Evolutionary conservation across 139 green algal species (phyloP).

Genomic region (Coelastrella sp.): DNA sequence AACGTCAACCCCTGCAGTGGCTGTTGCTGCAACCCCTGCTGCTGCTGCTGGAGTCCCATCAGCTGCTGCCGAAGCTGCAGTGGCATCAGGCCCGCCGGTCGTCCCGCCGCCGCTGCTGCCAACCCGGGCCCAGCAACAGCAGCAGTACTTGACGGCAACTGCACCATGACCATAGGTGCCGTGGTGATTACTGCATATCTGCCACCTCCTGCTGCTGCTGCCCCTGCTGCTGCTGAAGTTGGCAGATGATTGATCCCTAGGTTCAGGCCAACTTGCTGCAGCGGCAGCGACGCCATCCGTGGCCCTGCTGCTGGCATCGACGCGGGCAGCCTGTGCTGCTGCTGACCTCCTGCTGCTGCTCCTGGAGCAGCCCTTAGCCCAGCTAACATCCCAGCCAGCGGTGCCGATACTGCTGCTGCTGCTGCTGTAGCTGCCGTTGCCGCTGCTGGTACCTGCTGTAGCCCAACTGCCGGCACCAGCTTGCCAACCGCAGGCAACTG

Average conservation of each 20-base stretch:
- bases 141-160: background rate
- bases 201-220: background rate
- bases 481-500: background rate
- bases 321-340: background rate
- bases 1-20: background rate
- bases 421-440: background rate
- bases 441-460: background rate
- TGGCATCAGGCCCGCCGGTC: background rate
- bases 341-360: background rate
- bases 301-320: background rate
- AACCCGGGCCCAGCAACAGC: background rate
- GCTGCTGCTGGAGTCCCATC: background rate
- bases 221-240: background rate
- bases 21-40: constrained; percentile 2
- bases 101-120: background rate
- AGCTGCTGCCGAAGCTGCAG: background rate
- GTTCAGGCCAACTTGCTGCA: background rate
- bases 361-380: background rate
- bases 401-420: constrained; percentile 12
- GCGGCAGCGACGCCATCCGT: background rate
- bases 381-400: background rate
- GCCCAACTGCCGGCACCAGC: background rate
- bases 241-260: background rate
- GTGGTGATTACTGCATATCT: background rate
- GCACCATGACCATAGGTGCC: background rate